Percentiles rank a stretch among this genome's conserved stretches.
Conservation (phyloP, 2,329 filamentous ascomycete species). For the Cercospora sp. region DNA sequence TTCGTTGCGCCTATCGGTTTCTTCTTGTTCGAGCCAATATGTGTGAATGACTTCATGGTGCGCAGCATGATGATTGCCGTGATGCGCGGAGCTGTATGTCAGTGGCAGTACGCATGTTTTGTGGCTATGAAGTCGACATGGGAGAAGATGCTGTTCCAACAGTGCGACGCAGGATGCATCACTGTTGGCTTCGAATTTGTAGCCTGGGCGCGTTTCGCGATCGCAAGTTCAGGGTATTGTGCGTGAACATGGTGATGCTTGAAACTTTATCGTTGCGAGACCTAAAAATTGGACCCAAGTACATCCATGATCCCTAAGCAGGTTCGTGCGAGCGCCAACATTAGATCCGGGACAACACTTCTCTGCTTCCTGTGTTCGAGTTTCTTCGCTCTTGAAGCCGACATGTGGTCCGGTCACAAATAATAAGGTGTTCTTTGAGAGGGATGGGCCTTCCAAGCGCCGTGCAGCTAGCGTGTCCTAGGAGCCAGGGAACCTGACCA, state of each 20-base stretch:
- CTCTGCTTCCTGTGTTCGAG: background rate
- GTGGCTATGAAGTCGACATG: background rate
- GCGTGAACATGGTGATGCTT: background rate
- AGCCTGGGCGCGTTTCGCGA: background rate
- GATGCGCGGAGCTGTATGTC: background rate
- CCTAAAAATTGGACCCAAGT: background rate
- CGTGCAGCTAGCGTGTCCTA: background rate
- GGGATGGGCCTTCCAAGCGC: background rate
- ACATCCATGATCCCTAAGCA: background rate
- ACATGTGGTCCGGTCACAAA: background rate
- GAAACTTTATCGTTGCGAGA: background rate
- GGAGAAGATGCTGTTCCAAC: background rate
- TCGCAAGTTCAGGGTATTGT: background rate
- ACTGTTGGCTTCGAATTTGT: background rate
- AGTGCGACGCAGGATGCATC: background rate
- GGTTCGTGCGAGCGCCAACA: background rate
- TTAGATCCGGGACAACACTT: background rate
- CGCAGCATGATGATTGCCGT: slow-evolving; percentile 10
- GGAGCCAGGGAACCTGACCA: background rate
- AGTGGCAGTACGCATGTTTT: background rate
- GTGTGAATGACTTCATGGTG: slow-evolving; percentile 18
- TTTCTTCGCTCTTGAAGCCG: background rate
- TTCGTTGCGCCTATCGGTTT: slow-evolving; percentile 14
- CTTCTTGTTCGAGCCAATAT: slow-evolving; percentile 10
- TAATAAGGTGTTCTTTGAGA: background rate